Percentiles rank a stretch among this genome's conserved stretches.
Evolutionary conservation across 2,329 filamentous ascomycete species (phyloP).

Genomic region (Penicillium corylophilum): DNA sequence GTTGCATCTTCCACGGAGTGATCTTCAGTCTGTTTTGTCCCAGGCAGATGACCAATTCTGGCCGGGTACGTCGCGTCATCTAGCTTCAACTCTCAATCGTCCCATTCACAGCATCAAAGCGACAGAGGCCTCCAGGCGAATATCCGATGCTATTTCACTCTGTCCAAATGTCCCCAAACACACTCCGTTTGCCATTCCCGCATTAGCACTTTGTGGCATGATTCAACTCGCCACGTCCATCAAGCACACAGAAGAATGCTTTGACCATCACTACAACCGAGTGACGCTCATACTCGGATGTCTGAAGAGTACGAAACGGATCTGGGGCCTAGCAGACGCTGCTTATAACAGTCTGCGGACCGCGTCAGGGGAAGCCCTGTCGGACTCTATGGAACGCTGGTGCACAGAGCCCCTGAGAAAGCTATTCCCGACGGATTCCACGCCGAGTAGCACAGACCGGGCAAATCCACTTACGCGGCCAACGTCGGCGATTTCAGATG

Average conservation of each 20-base stretch:
- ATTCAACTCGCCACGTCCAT: conserved; percentile 35
- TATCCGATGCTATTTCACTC: conserved; percentile 35
- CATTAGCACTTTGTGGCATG: conserved; percentile 33
- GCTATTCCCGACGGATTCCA: conserved; percentile 20
- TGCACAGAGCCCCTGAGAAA: conserved; percentile 26
- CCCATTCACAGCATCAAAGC: conserved; percentile 38
- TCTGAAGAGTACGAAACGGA: conserved; percentile 31
- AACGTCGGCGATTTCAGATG: conserved; percentile 18
- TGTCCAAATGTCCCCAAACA: conserved; percentile 33
- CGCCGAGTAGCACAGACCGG: conserved; percentile 19
- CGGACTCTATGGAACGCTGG: conserved; percentile 29
- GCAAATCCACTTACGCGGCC: conserved; percentile 13
- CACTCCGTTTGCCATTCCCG: conserved; percentile 33
- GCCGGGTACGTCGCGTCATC: conserved; percentile 25
- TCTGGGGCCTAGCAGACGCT: conserved; percentile 31
- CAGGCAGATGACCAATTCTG: conserved; percentile 27
- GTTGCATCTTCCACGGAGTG: conserved; percentile 74
- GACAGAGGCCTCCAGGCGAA: conserved; percentile 33
- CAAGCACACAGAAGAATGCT: conserved; percentile 37
- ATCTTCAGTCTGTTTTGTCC: conserved; percentile 48
- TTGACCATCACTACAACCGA: conserved; percentile 40
- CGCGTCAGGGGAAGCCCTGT: conserved; percentile 30
- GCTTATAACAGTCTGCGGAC: conserved; percentile 29
- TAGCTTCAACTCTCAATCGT: conserved; percentile 34
- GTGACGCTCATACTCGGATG: conserved; percentile 37